Evolutionary conservation across 2,329 filamentous ascomycete species (phyloP), one percentile per base, ranked within the genome.

Genomic region (Aspergillus sp.): DNA sequence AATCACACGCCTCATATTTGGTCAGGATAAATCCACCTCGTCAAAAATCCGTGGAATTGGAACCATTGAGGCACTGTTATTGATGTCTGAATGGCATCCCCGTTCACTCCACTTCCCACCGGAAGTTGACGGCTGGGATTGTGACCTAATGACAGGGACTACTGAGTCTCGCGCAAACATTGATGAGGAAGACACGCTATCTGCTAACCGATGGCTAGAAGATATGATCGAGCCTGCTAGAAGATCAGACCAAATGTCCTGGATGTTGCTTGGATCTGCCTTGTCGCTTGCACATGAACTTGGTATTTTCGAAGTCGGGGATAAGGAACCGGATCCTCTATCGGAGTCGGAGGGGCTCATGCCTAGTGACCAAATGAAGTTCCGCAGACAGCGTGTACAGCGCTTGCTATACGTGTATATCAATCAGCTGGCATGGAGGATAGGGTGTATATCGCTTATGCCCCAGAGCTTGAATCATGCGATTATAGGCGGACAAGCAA

Each of bases 81-180:
- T 80, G 1, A 69, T 80, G n/a, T 76, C 74, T 0, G 77, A 80
- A 57, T 81, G 78, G 78, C 76, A 79, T 52, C 76, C 78, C 1
- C 71, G 76, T 15, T 74, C 76, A 4, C 62, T 80, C 1, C 75
- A 80, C 52, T 75, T 79, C 22, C 76, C 76, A 0, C 77, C 76
- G 0, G 74, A 73, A 33, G 71, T 67, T 4, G 76, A 80, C 53
- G 77, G 77, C 1, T 79, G 76, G 76, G 77, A 81, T 51, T 75
- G 73, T n/a, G 74, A 77, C 47, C 57, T 78, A 4, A 69, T 77
- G 38, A 63, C 69, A 17, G 69, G 72, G 46, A 67, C 68, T 3
- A 65, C 66, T 0, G 64, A 64, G 7, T 62, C 66, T 52, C 38
- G 61, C 50, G 42, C 67, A 56, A 45, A 55, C 13, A 35, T 25